Evolutionary conservation across 2,329 filamentous ascomycete genomes (phyloP), one percentile per base, ranked within the genome.

Genomic region (Alternaria hordeiaustralica): DNA sequence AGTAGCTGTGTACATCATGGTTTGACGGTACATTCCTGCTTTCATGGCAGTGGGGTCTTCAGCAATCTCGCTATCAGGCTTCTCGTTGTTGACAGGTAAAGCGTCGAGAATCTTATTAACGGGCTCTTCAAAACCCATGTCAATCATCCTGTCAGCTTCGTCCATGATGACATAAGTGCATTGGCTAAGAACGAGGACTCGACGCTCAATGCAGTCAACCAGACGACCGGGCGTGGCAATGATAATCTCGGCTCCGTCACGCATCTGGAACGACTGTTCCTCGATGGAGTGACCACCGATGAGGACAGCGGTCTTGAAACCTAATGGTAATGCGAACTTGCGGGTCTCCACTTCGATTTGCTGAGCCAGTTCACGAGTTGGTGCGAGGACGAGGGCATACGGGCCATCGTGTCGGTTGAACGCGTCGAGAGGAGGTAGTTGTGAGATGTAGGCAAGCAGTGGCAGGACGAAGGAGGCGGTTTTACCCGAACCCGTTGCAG

Each of bases 1-100:
- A 26, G 96, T 99, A 57, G 96, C 96, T 69, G 96, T 98, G 88
- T 98, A 99, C 96, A 99, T 99, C 96, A 99, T 99, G 0, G 96
- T 99, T 81, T 99, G 95, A 63, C 96, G 87, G 83, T 98, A 98
- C 2, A 97, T 83, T 73, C 92, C 91, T 61, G 88, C 87, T 72
- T 89, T 90, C 95, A 98, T 98, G n/a, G 90, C 89, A 60, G 87
- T 84, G 0, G 92, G 85, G 76, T 98, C 88, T 80, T 99, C 96
- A 6, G 96, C 96, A 57, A 92, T 93, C 12, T 98, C 95, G 0
- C 88, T 92, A 80, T 99, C 96, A 0, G 96, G 96, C 80, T 98
- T 99, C 80, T 97, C 93, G 80, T 99, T 98, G 54, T 87, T 86
- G 8, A 97, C 93, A 0, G 96, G 96, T 2, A 99, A 87, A 2